Percentiles rank a stretch among this genome's conserved stretches.
Conservation (phyloP, 768 basidiomycete species). For the Boletus tylopilopsis region DNA sequence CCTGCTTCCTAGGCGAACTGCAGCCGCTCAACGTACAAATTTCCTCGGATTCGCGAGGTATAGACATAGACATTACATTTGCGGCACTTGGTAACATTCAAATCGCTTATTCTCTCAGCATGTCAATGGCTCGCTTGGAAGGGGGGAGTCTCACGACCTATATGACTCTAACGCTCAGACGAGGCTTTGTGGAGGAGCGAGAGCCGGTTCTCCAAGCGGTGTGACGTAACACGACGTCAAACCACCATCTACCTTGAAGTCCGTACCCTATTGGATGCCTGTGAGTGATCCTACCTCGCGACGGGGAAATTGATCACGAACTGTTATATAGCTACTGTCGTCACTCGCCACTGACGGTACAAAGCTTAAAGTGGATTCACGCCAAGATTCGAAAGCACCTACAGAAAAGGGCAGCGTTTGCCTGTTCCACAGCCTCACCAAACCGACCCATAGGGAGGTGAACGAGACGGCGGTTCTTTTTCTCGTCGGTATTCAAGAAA, state of each 20-base stretch:
- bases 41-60: neutral
- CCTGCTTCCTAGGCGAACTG: too few relatives aligned
- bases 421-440: slow-evolving; percentile 94
- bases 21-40: too few relatives aligned
- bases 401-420: slow-evolving; percentile 92
- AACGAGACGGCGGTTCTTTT: slow-evolving; percentile 84
- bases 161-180: too few relatives aligned
- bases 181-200: slow-evolving; percentile 71
- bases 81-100: too few relatives aligned
- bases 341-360: slow-evolving; percentile 71
- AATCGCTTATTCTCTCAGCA: too few relatives aligned
- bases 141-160: too few relatives aligned
- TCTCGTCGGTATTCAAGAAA: slow-evolving; percentile 95
- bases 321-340: slow-evolving; percentile 95
- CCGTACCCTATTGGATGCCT: slow-evolving; percentile 57
- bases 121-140: too few relatives aligned
- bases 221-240: slow-evolving; percentile 92
- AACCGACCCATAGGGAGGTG: slow-evolving; percentile 97
- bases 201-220: slow-evolving; percentile 68
- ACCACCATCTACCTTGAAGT: slow-evolving; percentile 96
- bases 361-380: slow-evolving; percentile 6
- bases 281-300: slow-evolving; percentile 3
- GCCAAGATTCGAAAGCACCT: slow-evolving; percentile 34
- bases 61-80: too few relatives aligned
- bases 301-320: slow-evolving; percentile 35